Conservation (phyloP, 2,329 filamentous ascomycete genomes). For the Cladosporium colombiae region DNA sequence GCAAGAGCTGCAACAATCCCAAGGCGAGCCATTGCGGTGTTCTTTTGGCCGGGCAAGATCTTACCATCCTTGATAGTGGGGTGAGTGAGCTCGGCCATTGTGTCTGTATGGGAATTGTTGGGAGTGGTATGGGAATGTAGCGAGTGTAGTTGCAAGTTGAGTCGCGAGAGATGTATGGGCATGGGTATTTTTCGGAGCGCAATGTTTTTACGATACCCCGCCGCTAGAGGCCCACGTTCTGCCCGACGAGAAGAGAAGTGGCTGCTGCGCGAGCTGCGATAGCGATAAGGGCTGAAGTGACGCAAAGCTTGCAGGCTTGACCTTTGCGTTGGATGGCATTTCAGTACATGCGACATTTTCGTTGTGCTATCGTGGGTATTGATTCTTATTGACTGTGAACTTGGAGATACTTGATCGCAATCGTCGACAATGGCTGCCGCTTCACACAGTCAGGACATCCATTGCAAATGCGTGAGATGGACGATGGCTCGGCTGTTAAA, state of each 20-base stretch:
- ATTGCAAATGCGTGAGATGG: not conserved
- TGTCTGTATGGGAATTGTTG: constrained; percentile 4
- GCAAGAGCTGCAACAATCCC: not conserved
- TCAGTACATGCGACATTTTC: not conserved
- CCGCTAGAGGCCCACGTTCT: constrained; percentile 10
- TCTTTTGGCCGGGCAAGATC: constrained; percentile 26
- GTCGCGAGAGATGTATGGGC: not conserved
- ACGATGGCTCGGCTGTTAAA: not conserved
- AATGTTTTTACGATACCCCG: constrained; percentile 1
- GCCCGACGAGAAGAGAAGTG: constrained; percentile 4
- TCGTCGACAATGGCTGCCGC: not conserved
- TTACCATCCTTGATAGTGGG: constrained; percentile 71
- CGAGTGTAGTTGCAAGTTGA: constrained; percentile 6
- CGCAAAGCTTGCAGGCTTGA: not conserved
- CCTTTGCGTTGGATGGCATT: not conserved
- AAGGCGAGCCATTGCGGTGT: constrained; percentile 21
- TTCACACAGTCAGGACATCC: not conserved
- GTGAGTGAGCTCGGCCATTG: constrained; percentile 71
- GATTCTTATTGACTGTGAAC: not conserved
- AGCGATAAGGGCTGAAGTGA: constrained; percentile 1
- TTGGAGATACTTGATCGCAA: not conserved
- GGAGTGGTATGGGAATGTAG: not conserved
- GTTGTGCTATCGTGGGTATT: too few species aligned
- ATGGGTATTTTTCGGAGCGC: constrained; percentile 9
- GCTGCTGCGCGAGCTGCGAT: not conserved